Percentiles rank a stretch among this genome's conserved stretches.
phyloP scores from a whole-genome alignment of 495 filamentous ascomycete species.

The Filosporella fistucella region DNA sequence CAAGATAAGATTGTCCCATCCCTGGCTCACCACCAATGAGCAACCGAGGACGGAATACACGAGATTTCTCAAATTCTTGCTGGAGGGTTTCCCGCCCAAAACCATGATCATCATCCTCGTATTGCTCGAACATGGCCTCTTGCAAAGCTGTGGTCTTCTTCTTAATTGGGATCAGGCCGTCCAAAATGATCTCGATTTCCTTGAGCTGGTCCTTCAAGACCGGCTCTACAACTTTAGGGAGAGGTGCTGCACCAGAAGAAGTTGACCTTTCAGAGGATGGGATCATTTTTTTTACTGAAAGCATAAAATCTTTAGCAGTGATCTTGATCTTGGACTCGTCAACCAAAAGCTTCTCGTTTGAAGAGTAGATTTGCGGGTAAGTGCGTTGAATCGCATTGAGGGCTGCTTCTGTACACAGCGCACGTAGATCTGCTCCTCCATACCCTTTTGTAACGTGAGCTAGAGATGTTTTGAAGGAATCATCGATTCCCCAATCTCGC shows the following conservation, averaged over 20 bases:
- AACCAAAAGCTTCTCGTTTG: slow-evolving; percentile 84
- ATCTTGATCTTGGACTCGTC: slow-evolving; percentile 79
- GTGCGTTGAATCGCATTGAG: slow-evolving; percentile 95
- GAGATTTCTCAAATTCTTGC: slow-evolving; percentile 83
- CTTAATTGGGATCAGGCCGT: slow-evolving; percentile 73
- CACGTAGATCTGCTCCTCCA: slow-evolving; percentile 89
- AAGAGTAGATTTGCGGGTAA: slow-evolving; percentile 93
- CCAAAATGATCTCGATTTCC: slow-evolving; percentile 59
- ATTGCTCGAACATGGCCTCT: slow-evolving; percentile 91
- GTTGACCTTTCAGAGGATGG: slow-evolving; percentile 89
- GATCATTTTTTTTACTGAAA: slow-evolving; percentile 91
- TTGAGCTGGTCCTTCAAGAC: slow-evolving; percentile 69
- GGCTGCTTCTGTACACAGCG: slow-evolving; percentile 95
- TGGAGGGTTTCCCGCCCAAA: slow-evolving; percentile 82
- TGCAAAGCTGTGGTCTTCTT: slow-evolving; percentile 85
- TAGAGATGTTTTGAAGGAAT: slow-evolving; percentile 74
- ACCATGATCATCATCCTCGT: slow-evolving; percentile 65
- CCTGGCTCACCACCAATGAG: slow-evolving; percentile 73
- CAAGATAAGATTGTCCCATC: slow-evolving; percentile 93
- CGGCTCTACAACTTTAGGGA: slow-evolving; percentile 76
- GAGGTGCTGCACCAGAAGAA: slow-evolving; percentile 70
- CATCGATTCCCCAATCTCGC: slow-evolving; percentile 80
- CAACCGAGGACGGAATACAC: slow-evolving; percentile 84
- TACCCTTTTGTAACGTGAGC: slow-evolving; percentile 92
- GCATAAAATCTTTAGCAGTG: slow-evolving; percentile 90